phyloP scores from a whole-genome alignment of 164 flowering plant genomes.

The Vitis vinifera region ASM3070453v1 NC_081821.1:2312001-2312500 shows the following conservation, averaged over 20 bases:
- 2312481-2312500: not conserved
- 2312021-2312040: too few species aligned
- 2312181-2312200: too few species aligned
- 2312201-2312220: too few species aligned
- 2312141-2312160: too few species aligned
- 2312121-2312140: too few species aligned
- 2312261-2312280: not conserved
- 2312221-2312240: not conserved
- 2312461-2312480: not conserved
- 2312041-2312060: too few species aligned
- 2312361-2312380: not conserved
- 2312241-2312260: conserved; percentile 7
- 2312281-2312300: not conserved
- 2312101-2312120: too few species aligned
- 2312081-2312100: too few species aligned
- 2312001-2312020: too few species aligned
- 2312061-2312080: too few species aligned
- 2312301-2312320: not conserved
- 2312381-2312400: conserved; percentile 12
- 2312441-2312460: not conserved
- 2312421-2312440: not conserved
- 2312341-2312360: not conserved
- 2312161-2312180: too few species aligned
- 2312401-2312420: conserved; percentile 1
- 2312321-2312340: not conserved